Conservation (phyloP, 2,329 filamentous ascomycete species). For the Fonsecaea nubica region DNA sequence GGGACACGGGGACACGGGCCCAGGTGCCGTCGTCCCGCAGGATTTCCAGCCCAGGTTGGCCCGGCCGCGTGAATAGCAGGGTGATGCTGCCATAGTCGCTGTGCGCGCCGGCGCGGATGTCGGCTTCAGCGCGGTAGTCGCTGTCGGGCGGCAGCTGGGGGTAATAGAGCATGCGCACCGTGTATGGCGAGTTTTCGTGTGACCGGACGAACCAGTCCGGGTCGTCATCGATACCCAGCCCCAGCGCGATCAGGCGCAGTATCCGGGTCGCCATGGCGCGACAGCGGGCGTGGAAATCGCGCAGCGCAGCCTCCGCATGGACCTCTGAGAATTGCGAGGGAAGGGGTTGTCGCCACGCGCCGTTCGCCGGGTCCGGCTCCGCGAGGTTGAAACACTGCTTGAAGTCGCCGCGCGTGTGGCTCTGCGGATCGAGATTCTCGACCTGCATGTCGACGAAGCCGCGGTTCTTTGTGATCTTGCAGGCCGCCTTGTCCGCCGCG, state of each 20-base stretch:
- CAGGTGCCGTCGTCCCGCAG: constrained; percentile 65
- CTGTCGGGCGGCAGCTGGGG: constrained; percentile 15
- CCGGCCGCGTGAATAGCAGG: constrained; percentile 80
- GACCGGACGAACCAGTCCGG: constrained; percentile 44
- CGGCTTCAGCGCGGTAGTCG: constrained; percentile 38
- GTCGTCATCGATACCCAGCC: constrained; percentile 64
- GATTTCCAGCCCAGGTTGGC: constrained; percentile 87
- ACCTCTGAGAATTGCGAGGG: constrained; percentile 68
- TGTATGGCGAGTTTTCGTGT: constrained; percentile 20
- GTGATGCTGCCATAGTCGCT: constrained; percentile 60
- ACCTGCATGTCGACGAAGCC: constrained; percentile 89
- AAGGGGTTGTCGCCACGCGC: constrained; percentile 74
- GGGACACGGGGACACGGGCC: constrained; percentile 72
- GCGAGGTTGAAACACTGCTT: constrained; percentile 97
- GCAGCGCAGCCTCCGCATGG: constrained; percentile 57
- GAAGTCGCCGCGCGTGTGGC: constrained; percentile 80
- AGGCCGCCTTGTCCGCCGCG: constrained; percentile 16
- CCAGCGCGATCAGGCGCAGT: constrained; percentile 78
- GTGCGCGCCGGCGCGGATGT: constrained; percentile 30
- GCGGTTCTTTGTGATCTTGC: constrained; percentile 62
- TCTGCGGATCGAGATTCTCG: constrained; percentile 84
- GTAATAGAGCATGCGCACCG: constrained; percentile 25
- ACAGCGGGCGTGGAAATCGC: constrained; percentile 72
- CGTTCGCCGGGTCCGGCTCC: constrained; percentile 64
- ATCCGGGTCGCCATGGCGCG: constrained; percentile 74